phyloP scores from a whole-genome alignment of 2,329 filamentous ascomycete species.

The Alternaria dauci region DNA sequence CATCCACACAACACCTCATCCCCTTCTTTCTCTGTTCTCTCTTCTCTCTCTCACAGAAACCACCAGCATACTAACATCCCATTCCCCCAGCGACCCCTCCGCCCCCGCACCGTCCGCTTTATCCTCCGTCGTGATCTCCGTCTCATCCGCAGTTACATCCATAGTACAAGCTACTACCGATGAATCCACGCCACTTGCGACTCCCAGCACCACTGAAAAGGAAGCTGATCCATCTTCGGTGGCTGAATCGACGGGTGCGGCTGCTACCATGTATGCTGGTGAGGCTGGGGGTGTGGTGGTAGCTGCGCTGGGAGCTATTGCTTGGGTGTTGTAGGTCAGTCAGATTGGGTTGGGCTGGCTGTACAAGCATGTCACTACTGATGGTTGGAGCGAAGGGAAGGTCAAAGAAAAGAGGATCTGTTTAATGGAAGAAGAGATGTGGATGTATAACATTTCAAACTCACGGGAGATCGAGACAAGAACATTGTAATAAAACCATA shows the following conservation, averaged over 20 bases:
- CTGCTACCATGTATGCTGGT: slow-evolving; percentile 2
- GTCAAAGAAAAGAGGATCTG: background rate
- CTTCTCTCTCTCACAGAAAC: no score
- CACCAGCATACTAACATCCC: background rate
- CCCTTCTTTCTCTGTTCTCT: no score
- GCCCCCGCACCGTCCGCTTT: background rate
- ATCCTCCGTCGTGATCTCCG: background rate
- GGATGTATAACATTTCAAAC: background rate
- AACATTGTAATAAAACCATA: background rate
- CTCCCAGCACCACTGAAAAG: background rate
- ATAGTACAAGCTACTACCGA: background rate
- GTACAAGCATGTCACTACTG: no score
- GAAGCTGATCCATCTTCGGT: background rate
- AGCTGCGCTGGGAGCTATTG: slow-evolving; percentile 20
- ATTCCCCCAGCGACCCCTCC: background rate
- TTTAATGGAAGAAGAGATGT: background rate
- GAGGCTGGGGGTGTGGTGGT: slow-evolving; percentile 11
- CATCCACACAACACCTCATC: no score
- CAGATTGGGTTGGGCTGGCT: no score
- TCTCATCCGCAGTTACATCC: background rate
- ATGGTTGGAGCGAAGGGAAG: background rate
- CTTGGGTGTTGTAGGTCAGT: slow-evolving; percentile 16
- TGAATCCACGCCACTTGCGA: background rate
- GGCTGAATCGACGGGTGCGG: slow-evolving; percentile 16
- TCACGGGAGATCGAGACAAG: background rate